Evolutionary conservation across 73 alveolate species (phyloP), one percentile per base, ranked within the genome.

Genomic region (Tetrahymena borealis): DNA sequence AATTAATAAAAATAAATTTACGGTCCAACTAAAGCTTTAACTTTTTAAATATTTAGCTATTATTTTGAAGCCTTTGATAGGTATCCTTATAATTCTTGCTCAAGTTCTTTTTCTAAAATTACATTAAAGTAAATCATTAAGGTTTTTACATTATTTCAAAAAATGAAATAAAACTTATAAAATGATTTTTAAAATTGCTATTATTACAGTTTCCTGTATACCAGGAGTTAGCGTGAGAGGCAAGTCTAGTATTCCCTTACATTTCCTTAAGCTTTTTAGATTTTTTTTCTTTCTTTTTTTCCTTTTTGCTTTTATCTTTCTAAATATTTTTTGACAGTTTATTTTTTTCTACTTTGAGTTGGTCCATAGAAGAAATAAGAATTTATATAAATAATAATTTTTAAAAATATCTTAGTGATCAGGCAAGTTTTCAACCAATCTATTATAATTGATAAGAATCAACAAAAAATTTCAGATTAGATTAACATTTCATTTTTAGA

Each of bases 161-260:
- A 60, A 60, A 36, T 31, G 91, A 33, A 33, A 33, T 94, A 24
- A 79, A 35, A 28, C 3, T 1, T 4, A 20, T 6, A 38, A 11
- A 94, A 35, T 93, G 96, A 39, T 24, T 38, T 37, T 11, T 40
- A 32, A 93, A 41, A n/a, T 91, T 36, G 16, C 36, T 32, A 11
- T 6, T 16, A 24, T 0, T 93, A 79, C 91, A 20, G 90, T 97
- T 96, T 39, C 96, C 99, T 31, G 94, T 92, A 95, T 98, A 98
- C 99, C 99, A 98, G 33, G 98, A 91, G 39, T 99, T 99, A 7
- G 99, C 98, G 92, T 97, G 99, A 39, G 97, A 77, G 15, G 99
- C 99, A n/a, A 78, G 91, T 40, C 99, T 95, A 24, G 92, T 90
- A 78, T 78, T 92, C 32, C 37, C 78, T 16, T 60, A 60, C 85